These are phyloP conservation scores for Aspergillus intermedius DNA, from an alignment of 2,329 filamentous ascomycete species.

Conservation along the genomic window DNA sequence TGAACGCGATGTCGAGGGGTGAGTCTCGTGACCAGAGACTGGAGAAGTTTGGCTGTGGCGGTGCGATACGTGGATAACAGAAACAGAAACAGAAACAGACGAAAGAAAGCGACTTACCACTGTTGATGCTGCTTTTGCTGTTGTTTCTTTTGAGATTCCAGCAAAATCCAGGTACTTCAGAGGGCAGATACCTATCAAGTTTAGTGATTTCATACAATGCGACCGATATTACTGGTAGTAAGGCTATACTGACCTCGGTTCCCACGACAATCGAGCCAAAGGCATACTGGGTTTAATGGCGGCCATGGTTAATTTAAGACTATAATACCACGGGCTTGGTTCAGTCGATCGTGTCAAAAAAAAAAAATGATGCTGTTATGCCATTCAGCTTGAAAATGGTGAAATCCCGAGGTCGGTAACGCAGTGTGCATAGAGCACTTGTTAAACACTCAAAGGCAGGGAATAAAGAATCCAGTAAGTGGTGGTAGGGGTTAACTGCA, in stretches of 20 bases:
- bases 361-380: neutral
- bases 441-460: neutral
- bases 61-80: slow-evolving; percentile 12
- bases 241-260: slow-evolving; percentile 23
- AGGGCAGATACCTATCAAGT: neutral
- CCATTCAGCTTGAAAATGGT: neutral
- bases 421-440: neutral
- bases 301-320: slow-evolving; percentile 8
- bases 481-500: neutral
- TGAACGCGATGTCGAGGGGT: too few relatives aligned
- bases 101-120: slow-evolving; percentile 21
- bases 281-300: slow-evolving; percentile 14
- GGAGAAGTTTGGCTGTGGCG: slow-evolving; percentile 12
- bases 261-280: slow-evolving; percentile 26
- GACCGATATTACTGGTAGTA: neutral
- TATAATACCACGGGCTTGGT: too few relatives aligned
- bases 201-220: too few relatives aligned
- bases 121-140: slow-evolving; percentile 7
- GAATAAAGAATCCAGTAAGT: too few relatives aligned
- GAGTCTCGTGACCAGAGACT: neutral
- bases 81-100: slow-evolving; percentile 12
- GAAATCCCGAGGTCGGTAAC: neutral
- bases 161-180: slow-evolving; percentile 9
- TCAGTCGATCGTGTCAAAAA: too few relatives aligned
- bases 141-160: slow-evolving; percentile 11